Percentiles rank a stretch among this genome's conserved stretches.
These are phyloP conservation scores for Euryodendron excelsum DNA, from an alignment of 148 eudicot species.

Conservation along the genomic window DNA sequence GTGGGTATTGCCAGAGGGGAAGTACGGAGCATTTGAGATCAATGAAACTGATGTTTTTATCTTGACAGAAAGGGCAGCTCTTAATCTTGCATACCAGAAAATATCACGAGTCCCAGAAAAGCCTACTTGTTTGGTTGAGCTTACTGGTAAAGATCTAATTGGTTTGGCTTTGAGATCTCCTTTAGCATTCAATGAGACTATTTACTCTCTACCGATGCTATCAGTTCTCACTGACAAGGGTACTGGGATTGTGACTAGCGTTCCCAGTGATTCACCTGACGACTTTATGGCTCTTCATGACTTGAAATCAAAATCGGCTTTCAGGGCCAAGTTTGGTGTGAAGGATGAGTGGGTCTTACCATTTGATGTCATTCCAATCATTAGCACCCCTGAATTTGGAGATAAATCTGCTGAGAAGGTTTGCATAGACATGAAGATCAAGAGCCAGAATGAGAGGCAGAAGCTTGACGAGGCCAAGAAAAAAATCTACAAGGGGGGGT, in stretches of 20 bases:
- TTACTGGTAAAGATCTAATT: conserved; percentile 81
- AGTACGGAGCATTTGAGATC: conserved; percentile 87
- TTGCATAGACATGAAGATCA: conserved; percentile 78
- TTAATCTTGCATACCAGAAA: conserved; percentile 79
- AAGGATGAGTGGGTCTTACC: conserved; percentile 88
- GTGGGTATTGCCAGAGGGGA: conserved; percentile 90
- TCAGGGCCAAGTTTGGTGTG: conserved; percentile 70
- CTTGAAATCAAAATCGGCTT: conserved; percentile 78
- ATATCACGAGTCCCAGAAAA: conserved; percentile 64
- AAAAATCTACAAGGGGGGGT: conserved; percentile 76
- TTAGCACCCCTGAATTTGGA: conserved; percentile 80
- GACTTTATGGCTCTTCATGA: conserved; percentile 79
- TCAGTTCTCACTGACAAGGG: conserved; percentile 93
- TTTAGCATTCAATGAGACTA: conserved; percentile 60
- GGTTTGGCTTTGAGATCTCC: conserved; percentile 87
- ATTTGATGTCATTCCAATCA: conserved; percentile 79
- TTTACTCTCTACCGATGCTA: conserved; percentile 79
- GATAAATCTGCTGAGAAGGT: conserved; percentile 89
- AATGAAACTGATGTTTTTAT: conserved; percentile 76
- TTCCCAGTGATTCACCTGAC: conserved; percentile 95
- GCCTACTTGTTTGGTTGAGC: conserved; percentile 74
- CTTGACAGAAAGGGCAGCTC: conserved; percentile 68
- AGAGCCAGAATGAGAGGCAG: conserved; percentile 85
- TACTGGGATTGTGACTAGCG: conserved; percentile 93
- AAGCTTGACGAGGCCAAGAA: conserved; percentile 92